These are phyloP conservation scores for Fusarium armeniacum DNA, from an alignment of 2,329 filamentous ascomycete genomes.

Conservation along the genomic window DNA sequence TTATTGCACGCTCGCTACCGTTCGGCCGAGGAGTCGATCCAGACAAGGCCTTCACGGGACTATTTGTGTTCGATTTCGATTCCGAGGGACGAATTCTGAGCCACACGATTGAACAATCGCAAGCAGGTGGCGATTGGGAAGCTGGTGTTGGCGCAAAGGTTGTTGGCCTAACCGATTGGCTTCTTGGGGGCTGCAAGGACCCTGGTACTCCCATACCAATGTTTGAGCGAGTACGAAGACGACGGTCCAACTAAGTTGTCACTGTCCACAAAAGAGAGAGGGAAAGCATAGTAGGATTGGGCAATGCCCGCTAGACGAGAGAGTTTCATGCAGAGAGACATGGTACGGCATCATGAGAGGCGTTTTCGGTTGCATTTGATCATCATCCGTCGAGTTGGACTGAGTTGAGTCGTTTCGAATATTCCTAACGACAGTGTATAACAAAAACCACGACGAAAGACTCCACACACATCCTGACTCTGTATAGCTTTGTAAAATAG, in stretches of 20 bases:
- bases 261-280: neutral
- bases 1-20: conserved; percentile 61
- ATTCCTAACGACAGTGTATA: conserved; percentile 43
- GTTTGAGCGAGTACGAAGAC: conserved; percentile 53
- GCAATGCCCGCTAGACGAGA: conserved; percentile 1
- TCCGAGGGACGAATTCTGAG: conserved; percentile 83
- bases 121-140: conserved; percentile 87
- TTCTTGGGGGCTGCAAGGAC: conserved; percentile 79
- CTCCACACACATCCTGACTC: conserved; percentile 44
- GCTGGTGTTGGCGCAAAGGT: conserved; percentile 84
- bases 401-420: conserved; percentile 23
- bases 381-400: conserved; percentile 18
- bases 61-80: conserved; percentile 98
- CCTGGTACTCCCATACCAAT: conserved; percentile 55
- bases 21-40: conserved; percentile 60
- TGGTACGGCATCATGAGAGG: conserved; percentile 33
- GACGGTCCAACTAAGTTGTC: conserved; percentile 35
- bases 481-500: conserved; percentile 43
- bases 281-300: neutral
- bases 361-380: conserved; percentile 38
- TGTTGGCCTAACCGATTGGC: conserved; percentile 93
- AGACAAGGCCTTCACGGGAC: conserved; percentile 84
- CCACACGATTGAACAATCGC: conserved; percentile 94
- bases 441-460: conserved; percentile 43
- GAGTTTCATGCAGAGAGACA: conserved; percentile 1